These are phyloP conservation scores for Apium graveolens DNA, from an alignment of 129 eudicot genomes.

Conservation along the genomic window DNA sequence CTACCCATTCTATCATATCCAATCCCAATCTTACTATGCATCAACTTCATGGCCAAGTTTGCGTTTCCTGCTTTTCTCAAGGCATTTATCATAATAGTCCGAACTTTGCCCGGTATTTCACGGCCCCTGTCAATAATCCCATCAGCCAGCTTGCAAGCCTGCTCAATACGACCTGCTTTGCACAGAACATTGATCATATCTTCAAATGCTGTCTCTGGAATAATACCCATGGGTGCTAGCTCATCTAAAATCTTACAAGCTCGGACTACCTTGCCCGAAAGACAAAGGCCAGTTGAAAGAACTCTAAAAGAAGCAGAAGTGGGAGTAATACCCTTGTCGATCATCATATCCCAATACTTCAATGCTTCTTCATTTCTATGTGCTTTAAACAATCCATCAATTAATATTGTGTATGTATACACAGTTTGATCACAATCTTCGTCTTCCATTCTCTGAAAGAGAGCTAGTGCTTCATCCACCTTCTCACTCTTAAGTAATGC, in stretches of 20 bases:
- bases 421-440: slow-evolving; percentile 93
- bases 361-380: slow-evolving; percentile 81
- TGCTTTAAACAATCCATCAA: slow-evolving; percentile 58
- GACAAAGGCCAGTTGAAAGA: slow-evolving; percentile 84
- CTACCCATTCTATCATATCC: slow-evolving; percentile 86
- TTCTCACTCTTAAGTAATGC: slow-evolving; percentile 49
- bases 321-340: slow-evolving; percentile 87
- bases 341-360: slow-evolving; percentile 77
- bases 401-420: slow-evolving; percentile 75
- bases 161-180: slow-evolving; percentile 70
- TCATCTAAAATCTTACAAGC: slow-evolving; percentile 91
- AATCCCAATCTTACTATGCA: slow-evolving; percentile 92
- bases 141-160: slow-evolving; percentile 94
- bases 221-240: slow-evolving; percentile 89
- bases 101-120: slow-evolving; percentile 86
- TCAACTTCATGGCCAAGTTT: slow-evolving; percentile 76
- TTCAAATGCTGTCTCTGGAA: slow-evolving; percentile 72
- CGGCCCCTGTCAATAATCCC: slow-evolving; percentile 76
- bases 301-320: slow-evolving; percentile 74
- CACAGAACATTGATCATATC: slow-evolving; percentile 88
- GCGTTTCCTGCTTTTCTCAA: slow-evolving; percentile 86
- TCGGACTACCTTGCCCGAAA: slow-evolving; percentile 77
- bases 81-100: slow-evolving; percentile 79
- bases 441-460: slow-evolving; percentile 62
- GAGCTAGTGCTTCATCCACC: slow-evolving; percentile 59